A percentile compares a stretch with the other conserved stretches of the same genome.
Conservation (phyloP, 257 asterid genomes). For the Lycium ferocissimum region DNA sequence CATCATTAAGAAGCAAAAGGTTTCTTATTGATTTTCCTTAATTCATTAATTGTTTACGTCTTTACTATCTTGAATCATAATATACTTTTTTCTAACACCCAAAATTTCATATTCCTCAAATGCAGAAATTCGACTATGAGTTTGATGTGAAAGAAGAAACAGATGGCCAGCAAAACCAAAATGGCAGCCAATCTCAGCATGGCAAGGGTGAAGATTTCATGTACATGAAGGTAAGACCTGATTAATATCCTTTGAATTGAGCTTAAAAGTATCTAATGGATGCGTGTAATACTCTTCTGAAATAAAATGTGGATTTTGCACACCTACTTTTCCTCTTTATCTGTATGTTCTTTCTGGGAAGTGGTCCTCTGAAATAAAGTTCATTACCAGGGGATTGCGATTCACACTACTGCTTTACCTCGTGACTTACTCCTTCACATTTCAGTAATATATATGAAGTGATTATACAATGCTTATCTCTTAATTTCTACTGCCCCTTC, state of each 20-base stretch:
- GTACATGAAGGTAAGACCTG: slow-evolving; percentile 75
- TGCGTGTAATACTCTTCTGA: neutral
- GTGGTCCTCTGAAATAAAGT: neutral
- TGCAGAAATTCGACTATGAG: slow-evolving; percentile 64
- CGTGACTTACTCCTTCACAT: neutral
- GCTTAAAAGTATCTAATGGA: neutral
- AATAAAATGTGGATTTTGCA: neutral
- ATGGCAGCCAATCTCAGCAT: slow-evolving; percentile 45
- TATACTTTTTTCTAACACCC: neutral
- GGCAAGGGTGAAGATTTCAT: slow-evolving; percentile 51
- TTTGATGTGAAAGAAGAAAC: slow-evolving; percentile 87
- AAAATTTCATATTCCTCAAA: slow-evolving; percentile 32
- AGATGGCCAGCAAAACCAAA: slow-evolving; percentile 40
- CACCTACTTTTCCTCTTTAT: neutral
- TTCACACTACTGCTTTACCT: neutral
- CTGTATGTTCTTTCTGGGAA: neutral
- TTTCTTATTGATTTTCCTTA: slow-evolving; percentile 33
- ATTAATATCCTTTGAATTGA: neutral
- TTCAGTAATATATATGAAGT: neutral
- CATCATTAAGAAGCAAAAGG: slow-evolving; percentile 66
- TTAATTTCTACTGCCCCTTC: neutral
- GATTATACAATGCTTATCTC: neutral
- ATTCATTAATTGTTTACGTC: neutral
- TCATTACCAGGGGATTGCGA: slow-evolving; percentile 4
- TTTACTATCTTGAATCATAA: neutral